Evolutionary conservation across 768 basidiomycete genomes (phyloP).

Genomic region (Serendipita vermifera): DNA sequence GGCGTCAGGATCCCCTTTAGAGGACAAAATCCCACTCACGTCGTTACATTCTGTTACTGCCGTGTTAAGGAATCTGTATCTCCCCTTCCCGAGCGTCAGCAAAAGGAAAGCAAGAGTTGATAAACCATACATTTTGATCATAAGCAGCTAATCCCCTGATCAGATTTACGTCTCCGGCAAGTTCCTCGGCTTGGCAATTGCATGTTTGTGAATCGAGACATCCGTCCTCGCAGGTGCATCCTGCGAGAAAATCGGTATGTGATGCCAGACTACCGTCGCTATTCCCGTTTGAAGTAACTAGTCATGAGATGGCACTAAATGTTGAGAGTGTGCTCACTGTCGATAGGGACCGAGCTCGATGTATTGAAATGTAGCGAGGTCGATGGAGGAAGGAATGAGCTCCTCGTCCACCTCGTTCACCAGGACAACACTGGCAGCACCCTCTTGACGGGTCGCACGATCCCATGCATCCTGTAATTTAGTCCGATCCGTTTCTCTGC

Average conservation of each 20-base stretch:
- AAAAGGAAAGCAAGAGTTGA: too few relatives aligned
- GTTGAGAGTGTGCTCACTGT: too few relatives aligned
- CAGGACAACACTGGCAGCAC: neutral
- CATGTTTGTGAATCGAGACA: neutral
- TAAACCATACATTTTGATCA: constrained; percentile 5
- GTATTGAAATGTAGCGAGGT: neutral
- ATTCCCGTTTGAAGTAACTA: too few relatives aligned
- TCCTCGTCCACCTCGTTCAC: constrained; percentile 7
- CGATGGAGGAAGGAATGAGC: constrained; percentile 1
- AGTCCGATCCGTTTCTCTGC: neutral
- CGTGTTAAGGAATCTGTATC: neutral
- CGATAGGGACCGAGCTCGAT: neutral
- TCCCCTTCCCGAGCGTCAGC: too few relatives aligned
- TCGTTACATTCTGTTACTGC: constrained; percentile 49
- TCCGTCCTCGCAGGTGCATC: neutral
- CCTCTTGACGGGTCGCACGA: neutral
- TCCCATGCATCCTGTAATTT: neutral
- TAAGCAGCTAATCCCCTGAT: neutral
- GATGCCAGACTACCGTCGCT: too few relatives aligned
- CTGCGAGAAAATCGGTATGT: neutral
- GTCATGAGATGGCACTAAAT: too few relatives aligned
- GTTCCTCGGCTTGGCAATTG: neutral
- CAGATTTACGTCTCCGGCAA: neutral
- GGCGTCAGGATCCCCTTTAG: neutral
- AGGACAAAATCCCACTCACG: constrained; percentile 25